Evolutionary conservation across 805 yeast genomes (phyloP), one percentile per base, ranked within the genome.

Genomic region (Wickerhamiella brachini): DNA sequence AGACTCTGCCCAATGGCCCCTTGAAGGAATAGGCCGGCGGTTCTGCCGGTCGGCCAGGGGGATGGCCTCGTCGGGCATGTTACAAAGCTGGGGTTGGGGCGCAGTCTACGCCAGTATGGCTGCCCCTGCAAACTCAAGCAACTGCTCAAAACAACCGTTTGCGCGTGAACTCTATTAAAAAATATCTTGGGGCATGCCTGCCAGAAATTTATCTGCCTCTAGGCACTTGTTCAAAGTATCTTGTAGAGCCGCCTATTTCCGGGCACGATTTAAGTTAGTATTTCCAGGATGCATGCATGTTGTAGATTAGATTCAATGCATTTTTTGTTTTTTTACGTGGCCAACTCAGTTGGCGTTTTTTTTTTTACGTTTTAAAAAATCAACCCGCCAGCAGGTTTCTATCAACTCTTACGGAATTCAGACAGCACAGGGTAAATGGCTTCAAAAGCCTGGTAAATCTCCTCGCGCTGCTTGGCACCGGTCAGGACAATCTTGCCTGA

Each of bases 381-480:
- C 18, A 15, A 37, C 41, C 41, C 18, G 41, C 41, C 41, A 37
- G 41, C 41, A 37, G 41, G 41, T 37, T 3, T 41, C 17, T 17
- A 34, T 47, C 22, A 47, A 37, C 44, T 47, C 69, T 93, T 93
- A 68, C 97, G 81, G 74, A 90, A 93, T 75, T 93, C 97, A 72
- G 94, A 89, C 75, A 93, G 76, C 69, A 93, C 98, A 48, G 98
- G 98, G 69, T 90, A 93, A 49, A 93, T 93, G 54, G 97, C 95
- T 68, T 90, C 98, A 67, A 93, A 93, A 5, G 98, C 98, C 61
- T 89, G 95, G 66, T 93, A 93, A 57, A 93, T 93, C 68, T 93
- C 98, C 68, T 93, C 97, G 68, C 98, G 83, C 69, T 93, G 97
- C 68, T 93, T 93, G 18, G 98, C 98, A 74, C 98, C 98, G 7